phyloP scores from a whole-genome alignment of 2,329 filamentous ascomycete species.

The Ophiocordyceps robertsii region DNA sequence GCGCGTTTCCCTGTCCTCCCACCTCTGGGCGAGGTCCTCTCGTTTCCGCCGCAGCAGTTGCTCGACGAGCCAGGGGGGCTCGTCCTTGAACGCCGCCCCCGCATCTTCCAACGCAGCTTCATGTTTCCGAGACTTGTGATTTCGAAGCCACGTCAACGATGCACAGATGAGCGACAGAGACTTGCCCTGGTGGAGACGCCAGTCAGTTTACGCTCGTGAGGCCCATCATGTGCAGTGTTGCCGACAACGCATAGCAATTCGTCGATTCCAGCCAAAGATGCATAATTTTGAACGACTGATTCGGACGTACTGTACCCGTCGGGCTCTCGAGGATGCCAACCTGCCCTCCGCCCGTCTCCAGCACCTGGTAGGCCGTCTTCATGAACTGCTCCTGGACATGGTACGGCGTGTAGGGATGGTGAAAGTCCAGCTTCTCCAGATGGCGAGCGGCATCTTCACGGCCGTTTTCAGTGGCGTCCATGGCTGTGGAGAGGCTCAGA shows the following conservation, averaged over 20 bases:
- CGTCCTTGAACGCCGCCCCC: constrained; percentile 40
- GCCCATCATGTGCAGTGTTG: neutral
- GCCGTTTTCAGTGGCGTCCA: neutral
- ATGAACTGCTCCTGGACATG: constrained; percentile 82
- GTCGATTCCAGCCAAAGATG: no score
- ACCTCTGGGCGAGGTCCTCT: constrained; percentile 49
- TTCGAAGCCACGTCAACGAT: constrained; percentile 79
- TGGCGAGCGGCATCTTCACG: constrained; percentile 7
- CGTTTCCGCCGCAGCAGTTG: constrained; percentile 58
- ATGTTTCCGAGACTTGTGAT: constrained; percentile 53
- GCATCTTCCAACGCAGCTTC: constrained; percentile 36
- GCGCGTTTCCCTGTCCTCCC: constrained; percentile 61
- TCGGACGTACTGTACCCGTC: constrained; percentile 53
- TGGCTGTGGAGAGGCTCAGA: neutral
- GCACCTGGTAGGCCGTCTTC: constrained; percentile 64
- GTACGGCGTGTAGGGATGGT: constrained; percentile 82
- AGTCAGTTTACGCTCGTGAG: constrained; percentile 1
- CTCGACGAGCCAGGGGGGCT: constrained; percentile 76
- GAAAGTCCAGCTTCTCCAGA: constrained; percentile 44
- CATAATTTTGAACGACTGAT: neutral
- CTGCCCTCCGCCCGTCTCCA: constrained; percentile 57
- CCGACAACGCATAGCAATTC: no score
- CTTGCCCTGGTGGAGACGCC: constrained; percentile 49
- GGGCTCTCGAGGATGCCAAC: constrained; percentile 85
- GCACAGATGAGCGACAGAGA: constrained; percentile 84